Base-by-base conservation (phyloP, 495 filamentous ascomycete species). In the Chaetomium tenue region DNA sequence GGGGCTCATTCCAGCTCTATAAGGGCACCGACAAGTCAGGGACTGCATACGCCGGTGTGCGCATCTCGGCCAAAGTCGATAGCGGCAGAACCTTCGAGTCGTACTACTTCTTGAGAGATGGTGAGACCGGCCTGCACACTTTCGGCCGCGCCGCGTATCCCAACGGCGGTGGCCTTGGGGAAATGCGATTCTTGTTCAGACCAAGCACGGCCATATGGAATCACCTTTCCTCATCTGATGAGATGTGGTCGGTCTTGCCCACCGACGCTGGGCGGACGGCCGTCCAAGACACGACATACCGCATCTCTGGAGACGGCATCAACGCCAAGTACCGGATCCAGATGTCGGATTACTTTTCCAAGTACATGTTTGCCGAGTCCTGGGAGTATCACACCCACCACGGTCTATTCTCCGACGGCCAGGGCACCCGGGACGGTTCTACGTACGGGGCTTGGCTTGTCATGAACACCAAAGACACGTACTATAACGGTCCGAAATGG, bases 401-500 rank as follows among this genome's bases (percentile, higher is more conserved):
- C 8, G 54, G 54, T 20, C 33, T 57, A 0, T 57, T 57, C 5
- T 15, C 54, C 5, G 54, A 57, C 20, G 54, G 54, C 54, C 9
- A n/a, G 54, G 54, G 54, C 12, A 57, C 54, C 7, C 54, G 37
- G 2, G 54, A 57, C 8, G 54, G 54, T 4, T 57, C 54, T 0
- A 57, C 20, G 0, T 57, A 57, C 54, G 54, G 54, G 12, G 54
- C 54, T 37, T 57, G 54, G 54, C 54, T 57, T 16, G 54, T 57
- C 54, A 57, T 57, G 54, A 57, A 57, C 54, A 57, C 54, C 30
- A 57, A 57, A 18, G 54, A 57, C n/a, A 57, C 54, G 12, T 57
- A 57, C 54, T 57, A 40, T 22, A 57, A 57, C 33, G 54, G 54
- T 13, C 54, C 54, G 1, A 57, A 57, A 7, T 57, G 54, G 54